Conservation (phyloP, 495 filamentous ascomycete genomes). For the Xylaria longipes region DNA sequence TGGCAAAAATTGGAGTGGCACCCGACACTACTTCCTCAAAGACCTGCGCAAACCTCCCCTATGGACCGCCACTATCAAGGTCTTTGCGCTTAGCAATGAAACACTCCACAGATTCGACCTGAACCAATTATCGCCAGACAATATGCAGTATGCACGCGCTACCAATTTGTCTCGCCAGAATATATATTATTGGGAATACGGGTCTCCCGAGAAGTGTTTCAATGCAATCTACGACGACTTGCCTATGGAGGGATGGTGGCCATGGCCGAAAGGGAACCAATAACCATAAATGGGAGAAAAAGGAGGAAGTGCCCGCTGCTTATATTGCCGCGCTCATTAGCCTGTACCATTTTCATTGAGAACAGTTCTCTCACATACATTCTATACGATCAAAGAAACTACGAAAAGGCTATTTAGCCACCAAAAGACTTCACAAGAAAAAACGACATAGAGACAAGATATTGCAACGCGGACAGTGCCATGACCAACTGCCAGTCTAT, state of each 20-base stretch:
- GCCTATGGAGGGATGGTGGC: constrained; percentile 9
- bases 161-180: background rate
- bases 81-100: background rate
- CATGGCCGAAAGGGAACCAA: background rate
- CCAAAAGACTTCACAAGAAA: too few relatives aligned
- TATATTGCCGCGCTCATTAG: background rate
- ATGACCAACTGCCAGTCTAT: background rate
- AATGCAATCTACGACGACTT: constrained; percentile 2
- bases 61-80: background rate
- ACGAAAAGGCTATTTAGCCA: too few relatives aligned
- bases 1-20: background rate
- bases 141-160: background rate
- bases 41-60: background rate
- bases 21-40: constrained; percentile 9
- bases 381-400: too few relatives aligned
- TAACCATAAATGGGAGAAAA: background rate
- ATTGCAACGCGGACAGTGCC: too few relatives aligned
- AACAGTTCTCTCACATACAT: too few relatives aligned
- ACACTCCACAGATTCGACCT: background rate
- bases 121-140: background rate
- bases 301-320: background rate
- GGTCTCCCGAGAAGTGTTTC: background rate
- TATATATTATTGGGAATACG: background rate
- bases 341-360: too few relatives aligned
- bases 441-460: too few relatives aligned